Base-by-base conservation (phyloP, 495 filamentous ascomycete genomes). In the Penicillium antarcticum region DNA sequence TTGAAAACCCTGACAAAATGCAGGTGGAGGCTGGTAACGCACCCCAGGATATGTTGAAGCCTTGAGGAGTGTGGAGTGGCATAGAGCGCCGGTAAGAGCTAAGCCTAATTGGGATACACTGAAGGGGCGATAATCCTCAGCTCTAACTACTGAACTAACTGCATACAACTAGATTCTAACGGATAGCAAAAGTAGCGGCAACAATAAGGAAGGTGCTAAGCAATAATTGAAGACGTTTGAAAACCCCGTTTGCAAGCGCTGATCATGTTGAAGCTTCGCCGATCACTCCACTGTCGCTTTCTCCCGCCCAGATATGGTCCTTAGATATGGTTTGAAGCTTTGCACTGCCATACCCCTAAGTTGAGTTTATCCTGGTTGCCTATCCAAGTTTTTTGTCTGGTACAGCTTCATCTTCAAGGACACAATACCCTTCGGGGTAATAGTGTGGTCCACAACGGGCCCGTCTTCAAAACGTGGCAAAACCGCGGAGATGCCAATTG, bases 381-480 rank as follows among this genome's bases (percentile, higher is more conserved):
- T 17, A 19, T 39, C 38, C 19, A 23, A n/a, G 14, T 1, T 7
- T 23, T 12, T 29, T 29, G 46, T 31, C 33, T 29, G 34, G 8
- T 39, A 13, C 26, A 29, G 26, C 26, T 3, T 10, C 26, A 10
- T 2, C 9, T 9, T 10, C 26, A 29, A 29, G 6, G 8, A 29
- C 5, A 29, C 6, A 10, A 29, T 52, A 14, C 48, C 19, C 16
- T 2, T 51, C 52, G 19, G 6, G 43, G 44, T 53, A 29, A 40
- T 50, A 48, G 46, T 32, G 42, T 48, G 45, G 26, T 38, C 56
- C 51, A 55, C 52, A 47, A 54, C 42, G 37, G 19, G 34, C 44
- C 44, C 24, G 48, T 46, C 41, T 50, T 53, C 6, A 59, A 4
- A 59, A 59, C 59, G 59, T 62, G 59, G 59, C 56, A 38, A 62